These are phyloP conservation scores for Gracilaria caudata DNA, from an alignment of 23 red algal species.

Conservation along the genomic window DNA sequence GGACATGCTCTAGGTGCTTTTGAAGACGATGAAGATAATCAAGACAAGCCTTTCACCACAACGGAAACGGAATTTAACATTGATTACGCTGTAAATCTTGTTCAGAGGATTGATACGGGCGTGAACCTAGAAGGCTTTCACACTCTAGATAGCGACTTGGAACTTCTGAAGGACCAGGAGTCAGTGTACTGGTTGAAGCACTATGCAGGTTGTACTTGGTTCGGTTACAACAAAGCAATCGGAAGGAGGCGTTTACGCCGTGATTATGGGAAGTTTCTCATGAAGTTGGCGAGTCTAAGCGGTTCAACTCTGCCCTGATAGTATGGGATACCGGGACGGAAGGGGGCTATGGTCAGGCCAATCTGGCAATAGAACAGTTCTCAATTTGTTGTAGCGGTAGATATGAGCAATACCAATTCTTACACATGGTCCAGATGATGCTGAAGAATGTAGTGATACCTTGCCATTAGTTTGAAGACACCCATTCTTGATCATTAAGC, in stretches of 20 bases:
- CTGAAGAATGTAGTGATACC: too few species aligned
- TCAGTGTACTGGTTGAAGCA: constrained; percentile 35
- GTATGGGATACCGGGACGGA: too few species aligned
- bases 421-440: too few species aligned
- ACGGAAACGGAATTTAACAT: constrained; percentile 37
- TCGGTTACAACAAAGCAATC: background rate
- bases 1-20: constrained; percentile 45
- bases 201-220: constrained; percentile 18
- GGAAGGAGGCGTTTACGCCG: constrained; percentile 6
- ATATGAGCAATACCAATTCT: too few species aligned
- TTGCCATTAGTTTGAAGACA: too few species aligned
- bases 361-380: too few species aligned
- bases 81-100: constrained; percentile 40
- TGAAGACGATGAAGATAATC: constrained; percentile 27
- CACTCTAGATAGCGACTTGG: constrained; percentile 38
- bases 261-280: constrained; percentile 40
- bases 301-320: constrained; percentile 15
- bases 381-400: too few species aligned
- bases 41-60: constrained; percentile 24
- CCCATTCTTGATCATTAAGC: too few species aligned
- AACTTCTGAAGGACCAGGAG: constrained; percentile 16
- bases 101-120: constrained; percentile 31
- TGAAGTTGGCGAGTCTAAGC: constrained; percentile 15
- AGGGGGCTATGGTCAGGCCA: too few species aligned
- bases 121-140: constrained; percentile 18